Conservation (phyloP, 2,329 filamentous ascomycete species). For the Colletotrichum navitas region DNA sequence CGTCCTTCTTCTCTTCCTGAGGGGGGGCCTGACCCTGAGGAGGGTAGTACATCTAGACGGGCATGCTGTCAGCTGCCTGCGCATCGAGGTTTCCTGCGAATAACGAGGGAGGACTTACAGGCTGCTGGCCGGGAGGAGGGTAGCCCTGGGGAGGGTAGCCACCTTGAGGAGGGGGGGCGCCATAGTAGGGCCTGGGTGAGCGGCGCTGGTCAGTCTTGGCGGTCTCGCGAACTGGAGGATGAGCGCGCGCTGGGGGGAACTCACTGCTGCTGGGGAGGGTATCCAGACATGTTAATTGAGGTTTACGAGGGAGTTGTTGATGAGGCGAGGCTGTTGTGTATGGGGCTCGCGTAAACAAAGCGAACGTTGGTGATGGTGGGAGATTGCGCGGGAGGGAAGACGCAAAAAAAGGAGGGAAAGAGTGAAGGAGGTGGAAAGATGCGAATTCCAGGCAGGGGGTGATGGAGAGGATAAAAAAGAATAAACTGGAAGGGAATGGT, state of each 20-base stretch:
- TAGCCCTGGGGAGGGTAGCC: slow-evolving; percentile 44
- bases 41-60: slow-evolving; percentile 46
- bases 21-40: slow-evolving; percentile 50
- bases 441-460: slow-evolving; percentile 11
- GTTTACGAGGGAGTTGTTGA: slow-evolving; percentile 32
- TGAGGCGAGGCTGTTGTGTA: slow-evolving; percentile 9
- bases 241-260: background rate
- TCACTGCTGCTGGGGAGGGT: slow-evolving; percentile 43
- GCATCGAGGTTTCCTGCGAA: background rate
- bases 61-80: slow-evolving; percentile 6
- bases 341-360: slow-evolving; percentile 12
- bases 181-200: slow-evolving; percentile 41
- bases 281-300: slow-evolving; percentile 53
- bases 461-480: slow-evolving; percentile 13
- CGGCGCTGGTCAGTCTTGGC: slow-evolving; percentile 22
- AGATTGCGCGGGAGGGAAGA: slow-evolving; percentile 5
- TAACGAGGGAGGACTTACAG: slow-evolving; percentile 23
- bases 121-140: slow-evolving; percentile 43
- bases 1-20: slow-evolving; percentile 55
- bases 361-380: background rate
- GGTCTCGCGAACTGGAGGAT: background rate
- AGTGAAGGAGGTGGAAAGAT: slow-evolving; percentile 24
- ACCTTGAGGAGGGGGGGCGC: slow-evolving; percentile 43
- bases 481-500: slow-evolving; percentile 29
- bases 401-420: background rate